Evolutionary conservation across 495 filamentous ascomycete genomes (phyloP), one percentile per base, ranked within the genome.

Genomic region (Xylaria bambusicola): DNA sequence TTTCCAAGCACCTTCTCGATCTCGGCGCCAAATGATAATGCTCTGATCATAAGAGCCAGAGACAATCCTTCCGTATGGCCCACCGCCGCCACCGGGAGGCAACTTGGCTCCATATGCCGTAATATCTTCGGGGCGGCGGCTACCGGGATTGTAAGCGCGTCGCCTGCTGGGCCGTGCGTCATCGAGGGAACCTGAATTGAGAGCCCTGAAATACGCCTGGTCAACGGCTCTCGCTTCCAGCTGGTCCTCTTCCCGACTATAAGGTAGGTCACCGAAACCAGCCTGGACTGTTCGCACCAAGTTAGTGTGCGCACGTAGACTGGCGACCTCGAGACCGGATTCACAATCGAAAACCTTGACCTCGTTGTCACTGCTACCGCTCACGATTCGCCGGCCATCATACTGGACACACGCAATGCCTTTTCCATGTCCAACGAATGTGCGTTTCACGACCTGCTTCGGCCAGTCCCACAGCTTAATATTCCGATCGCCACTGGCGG

Each of bases 361-460:
- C 12, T 92, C 91, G 65, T 94, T 89, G 71, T 99, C 94, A 65
- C 91, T 96, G 72, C 92, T 96, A 2, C 94, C 94, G 62, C 89
- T 95, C 45, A 99, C 91, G 52, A 99, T 96, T 3, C 93, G 85
- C n/a, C 89, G 86, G n/a, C 91, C 92, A 71, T 99, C 94, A 65
- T 90, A 97, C 72, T 98, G 93, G 18, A 99, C 91, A 73, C 94
- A 99, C 15, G 94, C 94, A 67, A 99, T 98, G 17, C 94, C 94
- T 72, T 98, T 99, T 56, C 83, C 82, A 67, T 99, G 94, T 4
- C 94, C 95, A 45, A 89, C 73, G 36, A 95, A 82, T 8, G 89
- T 94, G 63, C 87, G 85, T 17, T 81, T 76, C 68, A 90, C 93
- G 13, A 78, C 73, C 50, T 92, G 91, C 0, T 84, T 89, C 17